Evolutionary conservation across 768 basidiomycete genomes (phyloP), one percentile per base, ranked within the genome.

Genomic region (Podaxis sp.): DNA sequence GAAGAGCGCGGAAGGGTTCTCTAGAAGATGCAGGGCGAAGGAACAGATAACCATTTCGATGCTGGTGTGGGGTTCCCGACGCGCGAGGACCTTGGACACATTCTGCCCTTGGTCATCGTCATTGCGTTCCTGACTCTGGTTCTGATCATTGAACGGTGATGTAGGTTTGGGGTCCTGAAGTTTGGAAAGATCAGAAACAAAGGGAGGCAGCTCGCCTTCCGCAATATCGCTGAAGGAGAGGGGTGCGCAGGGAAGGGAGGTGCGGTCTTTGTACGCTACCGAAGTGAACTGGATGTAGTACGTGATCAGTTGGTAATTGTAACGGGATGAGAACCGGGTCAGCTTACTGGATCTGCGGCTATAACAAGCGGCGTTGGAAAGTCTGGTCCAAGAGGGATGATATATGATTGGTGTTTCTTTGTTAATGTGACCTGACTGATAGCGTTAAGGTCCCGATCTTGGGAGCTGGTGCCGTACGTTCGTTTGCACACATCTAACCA

Each of bases 21-120:
- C 83, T 36, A 90, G 72, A 39, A 92, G 84, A 68, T 92, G 90
- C 30, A 92, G 72, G 8, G 89, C 89, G 68, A 91, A 92, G 3
- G 89, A 90, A 68, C 89, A 89, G 22, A 92, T 71, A 13, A 87
- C 82, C 74, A 92, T 80, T 66, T 92, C 89, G 46, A 85, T 71
- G 63, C 26, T 57, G 55, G 54, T 59, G 24, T 64, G 58, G n/a
- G 53, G 19, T 56, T 24, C 42, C 24, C 39, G 26, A 12, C 13
- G 42, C 30, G 24, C 26, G 33, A 38, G 1, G 19, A 3, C 19
- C 9, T 55, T n/a, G 1, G 7, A 0, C 15, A 13, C 13, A 8
- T 24, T 22, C 13, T 7, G 22, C 48, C 39, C 17, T 24, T 42
- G 38, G 9, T 30, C 28, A n/a, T 22, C 2, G 36, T 42, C 7